Evolutionary conservation across 179 eudicot species (phyloP).

Genomic region (Nepenthes alata): DNA sequence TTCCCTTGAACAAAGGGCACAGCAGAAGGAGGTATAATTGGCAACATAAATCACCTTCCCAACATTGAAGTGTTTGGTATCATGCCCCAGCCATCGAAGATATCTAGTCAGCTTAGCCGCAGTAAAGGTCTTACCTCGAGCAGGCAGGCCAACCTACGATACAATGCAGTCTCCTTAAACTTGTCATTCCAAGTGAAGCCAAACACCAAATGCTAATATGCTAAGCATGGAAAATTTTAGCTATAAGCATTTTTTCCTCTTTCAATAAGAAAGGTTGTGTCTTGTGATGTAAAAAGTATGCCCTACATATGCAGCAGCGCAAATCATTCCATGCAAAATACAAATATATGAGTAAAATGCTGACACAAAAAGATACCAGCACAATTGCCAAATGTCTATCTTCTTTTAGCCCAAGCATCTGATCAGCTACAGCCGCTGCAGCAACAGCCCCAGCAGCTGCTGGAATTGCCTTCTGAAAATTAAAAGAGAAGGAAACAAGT

Average conservation of each 20-base stretch:
- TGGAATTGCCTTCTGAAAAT: conserved; percentile 74
- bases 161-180: conserved; percentile 1
- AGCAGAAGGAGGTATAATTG: background rate
- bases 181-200: background rate
- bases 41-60: conserved; percentile 57
- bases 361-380: conserved; percentile 42
- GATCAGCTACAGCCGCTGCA: conserved; percentile 98
- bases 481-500: conserved; percentile 1
- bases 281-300: background rate
- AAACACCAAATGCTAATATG: background rate
- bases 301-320: too few relatives aligned
- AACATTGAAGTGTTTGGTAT: conserved; percentile 96
- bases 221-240: background rate
- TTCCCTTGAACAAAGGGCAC: conserved; percentile 1
- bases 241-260: background rate
- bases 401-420: conserved; percentile 98
- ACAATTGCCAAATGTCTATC: conserved; percentile 95
- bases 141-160: conserved; percentile 93
- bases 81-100: conserved; percentile 99
- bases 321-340: background rate
- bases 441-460: conserved; percentile 99
- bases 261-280: background rate
- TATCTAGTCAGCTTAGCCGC: conserved; percentile 95
- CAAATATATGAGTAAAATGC: background rate
- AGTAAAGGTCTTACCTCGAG: conserved; percentile 98